phyloP scores from a whole-genome alignment of 345 rosid genomes.

The Ailanthus altissimus region DNA sequence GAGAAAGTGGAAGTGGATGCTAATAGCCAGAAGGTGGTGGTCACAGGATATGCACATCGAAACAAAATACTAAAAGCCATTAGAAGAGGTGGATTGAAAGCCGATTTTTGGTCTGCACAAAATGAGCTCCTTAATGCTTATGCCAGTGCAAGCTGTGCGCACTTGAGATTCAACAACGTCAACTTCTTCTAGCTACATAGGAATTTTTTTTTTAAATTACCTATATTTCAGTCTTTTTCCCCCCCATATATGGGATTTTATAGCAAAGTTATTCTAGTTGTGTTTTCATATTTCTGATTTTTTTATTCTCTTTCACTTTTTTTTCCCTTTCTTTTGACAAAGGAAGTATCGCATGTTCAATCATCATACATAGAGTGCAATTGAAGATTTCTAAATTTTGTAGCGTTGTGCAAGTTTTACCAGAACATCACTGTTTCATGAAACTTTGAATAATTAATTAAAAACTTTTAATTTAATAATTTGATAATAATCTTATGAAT shows the following conservation, averaged over 20 bases:
- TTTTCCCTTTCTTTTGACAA: conserved; percentile 16
- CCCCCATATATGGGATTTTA: background rate
- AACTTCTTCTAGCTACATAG: conserved; percentile 25
- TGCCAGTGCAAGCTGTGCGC: conserved; percentile 33
- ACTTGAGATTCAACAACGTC: conserved; percentile 39
- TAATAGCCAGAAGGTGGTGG: conserved; percentile 40
- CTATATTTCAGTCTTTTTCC: too few relatives aligned
- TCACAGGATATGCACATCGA: conserved; percentile 42
- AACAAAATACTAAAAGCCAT: conserved; percentile 47
- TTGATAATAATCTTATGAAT: background rate
- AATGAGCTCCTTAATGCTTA: conserved; percentile 46
- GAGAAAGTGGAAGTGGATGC: conserved; percentile 58
- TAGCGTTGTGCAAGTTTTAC: background rate
- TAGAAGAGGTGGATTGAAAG: conserved; percentile 45
- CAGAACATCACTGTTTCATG: too few relatives aligned
- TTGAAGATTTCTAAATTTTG: conserved; percentile 22
- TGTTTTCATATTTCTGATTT: background rate
- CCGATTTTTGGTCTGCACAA: conserved; percentile 50
- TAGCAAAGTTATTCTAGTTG: conserved; percentile 14
- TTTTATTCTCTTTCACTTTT: background rate
- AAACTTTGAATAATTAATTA: too few relatives aligned
- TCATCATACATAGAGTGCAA: conserved; percentile 22
- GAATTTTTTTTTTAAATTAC: background rate
- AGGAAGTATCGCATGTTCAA: conserved; percentile 28
- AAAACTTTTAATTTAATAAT: too few relatives aligned